Conservation (phyloP, 192 early-diverging fungal genomes). For the Entomortierella lignicola region DNA sequence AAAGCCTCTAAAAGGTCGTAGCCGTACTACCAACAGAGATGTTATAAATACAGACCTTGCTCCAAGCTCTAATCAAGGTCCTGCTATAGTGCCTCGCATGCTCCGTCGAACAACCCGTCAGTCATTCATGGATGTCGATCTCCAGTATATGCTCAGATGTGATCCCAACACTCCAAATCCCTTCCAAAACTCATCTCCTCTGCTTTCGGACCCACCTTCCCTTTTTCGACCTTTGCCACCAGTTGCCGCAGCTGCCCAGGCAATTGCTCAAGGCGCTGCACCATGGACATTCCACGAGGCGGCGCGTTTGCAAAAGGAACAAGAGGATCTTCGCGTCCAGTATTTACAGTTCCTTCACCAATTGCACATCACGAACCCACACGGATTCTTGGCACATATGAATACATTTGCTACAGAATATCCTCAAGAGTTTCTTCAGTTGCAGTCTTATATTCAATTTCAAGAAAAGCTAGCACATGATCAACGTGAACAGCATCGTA, state of each 20-base stretch:
- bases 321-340: slow-evolving; percentile 42
- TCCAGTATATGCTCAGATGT: slow-evolving; percentile 35
- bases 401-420: slow-evolving; percentile 42
- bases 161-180: slow-evolving; percentile 46
- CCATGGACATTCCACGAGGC: slow-evolving; percentile 48
- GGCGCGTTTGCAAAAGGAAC: slow-evolving; percentile 41
- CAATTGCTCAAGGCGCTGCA: slow-evolving; percentile 39
- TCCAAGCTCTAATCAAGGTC: background rate
- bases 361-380: slow-evolving; percentile 32
- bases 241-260: slow-evolving; percentile 46
- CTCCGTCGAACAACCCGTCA: slow-evolving; percentile 37
- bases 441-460: slow-evolving; percentile 43
- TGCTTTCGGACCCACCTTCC: slow-evolving; percentile 44
- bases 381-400: slow-evolving; percentile 45
- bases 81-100: slow-evolving; percentile 26
- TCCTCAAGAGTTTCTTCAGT: slow-evolving; percentile 45
- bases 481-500: slow-evolving; percentile 20
- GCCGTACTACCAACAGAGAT: slow-evolving; percentile 9
- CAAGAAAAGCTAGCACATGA: slow-evolving; percentile 29
- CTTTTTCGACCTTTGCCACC: slow-evolving; percentile 42
- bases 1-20: slow-evolving; percentile 33
- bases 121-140: slow-evolving; percentile 54
- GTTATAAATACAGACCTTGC: background rate
- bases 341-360: slow-evolving; percentile 47
- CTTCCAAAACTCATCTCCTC: slow-evolving; percentile 44